Conservation (phyloP, 2,329 filamentous ascomycete species). For the Colletotrichum cordylinicola region DNA sequence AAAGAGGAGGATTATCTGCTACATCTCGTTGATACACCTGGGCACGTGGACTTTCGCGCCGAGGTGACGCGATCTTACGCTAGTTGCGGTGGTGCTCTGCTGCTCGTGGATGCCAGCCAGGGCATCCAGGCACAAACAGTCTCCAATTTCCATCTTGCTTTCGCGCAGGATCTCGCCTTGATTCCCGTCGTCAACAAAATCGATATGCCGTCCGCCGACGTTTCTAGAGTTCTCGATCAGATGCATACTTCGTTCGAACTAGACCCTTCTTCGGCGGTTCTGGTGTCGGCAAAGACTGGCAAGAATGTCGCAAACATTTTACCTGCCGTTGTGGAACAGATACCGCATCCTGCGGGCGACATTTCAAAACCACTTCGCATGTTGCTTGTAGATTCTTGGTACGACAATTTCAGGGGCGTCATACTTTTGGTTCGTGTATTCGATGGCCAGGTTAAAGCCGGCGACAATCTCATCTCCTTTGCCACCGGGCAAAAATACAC, state of each 20-base stretch:
- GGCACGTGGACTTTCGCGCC: slow-evolving; percentile 96
- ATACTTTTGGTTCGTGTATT: slow-evolving; percentile 91
- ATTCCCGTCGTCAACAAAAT: slow-evolving; percentile 98
- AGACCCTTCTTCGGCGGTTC: slow-evolving; percentile 71
- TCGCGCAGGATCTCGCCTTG: slow-evolving; percentile 85
- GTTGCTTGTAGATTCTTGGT: slow-evolving; percentile 97
- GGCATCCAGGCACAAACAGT: slow-evolving; percentile 98
- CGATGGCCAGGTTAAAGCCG: slow-evolving; percentile 81
- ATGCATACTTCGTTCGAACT: slow-evolving; percentile 88
- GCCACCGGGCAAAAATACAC: slow-evolving; percentile 89
- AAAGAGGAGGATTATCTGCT: slow-evolving; percentile 87
- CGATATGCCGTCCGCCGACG: slow-evolving; percentile 87
- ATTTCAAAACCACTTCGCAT: slow-evolving; percentile 76
- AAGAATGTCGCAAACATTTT: slow-evolving; percentile 84
- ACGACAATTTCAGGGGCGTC: slow-evolving; percentile 94
- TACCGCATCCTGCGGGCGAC: slow-evolving; percentile 82
- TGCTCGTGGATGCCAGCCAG: slow-evolving; percentile 95
- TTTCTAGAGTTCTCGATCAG: slow-evolving; percentile 85
- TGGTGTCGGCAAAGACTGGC: slow-evolving; percentile 92
- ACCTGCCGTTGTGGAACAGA: slow-evolving; percentile 82
- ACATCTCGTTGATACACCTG: slow-evolving; percentile 95
- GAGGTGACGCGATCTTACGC: slow-evolving; percentile 97
- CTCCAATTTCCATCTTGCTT: slow-evolving; percentile 97
- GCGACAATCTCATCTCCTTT: slow-evolving; percentile 86
- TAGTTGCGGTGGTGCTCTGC: slow-evolving; percentile 88